Evolutionary conservation across 1,139 yeast species (phyloP), one percentile per base, ranked within the genome.

Genomic region (Scheffersomyces insectosa): DNA sequence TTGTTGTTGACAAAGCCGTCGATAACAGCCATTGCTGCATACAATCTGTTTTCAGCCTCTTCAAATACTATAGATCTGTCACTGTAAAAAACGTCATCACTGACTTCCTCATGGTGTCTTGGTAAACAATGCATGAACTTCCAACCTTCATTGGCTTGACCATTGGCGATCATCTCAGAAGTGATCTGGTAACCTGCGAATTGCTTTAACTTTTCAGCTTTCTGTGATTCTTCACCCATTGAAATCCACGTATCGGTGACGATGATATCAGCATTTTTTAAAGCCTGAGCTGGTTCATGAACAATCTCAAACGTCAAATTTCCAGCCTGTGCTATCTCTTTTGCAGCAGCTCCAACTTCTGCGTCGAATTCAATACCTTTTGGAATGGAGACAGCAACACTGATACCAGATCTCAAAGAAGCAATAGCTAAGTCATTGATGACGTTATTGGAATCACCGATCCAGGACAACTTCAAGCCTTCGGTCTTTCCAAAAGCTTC

Each of bases 241-340:
- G 98, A 91, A 31, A 93, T 83, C 84, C 96, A 93, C 4, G 99
- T 93, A 57, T 93, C 99, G n/a, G 99, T 93, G 39, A 93, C 99
- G 16, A 93, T 65, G 33, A 93, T 74, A 59, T 91, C 81, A 3
- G 99, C 90, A 49, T 76, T 73, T 42, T 75, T 72, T 44, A 89
- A 80, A 0, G 98, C 97, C 13, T 60, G 70, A 13, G 69, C 57
- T 3, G 99, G 95, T 56, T 88, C 89, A 55, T 85, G 81, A 5
- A 86, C 78, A n/a, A 83, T 62, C 51, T 79, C 82, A 46, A 89
- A 76, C 0, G 70, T 56, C 28, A 87, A 77, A 15, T 82, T 80
- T 31, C 77, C 74, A 45, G 73, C 79, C 11, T 63, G 52, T 3
- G 85, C 79, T 29, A 87, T 70, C 33, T 74, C 65, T 4, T 66